Conservation (phyloP, 441 rosid genomes). For the Pelargonium citronellum region DNA sequence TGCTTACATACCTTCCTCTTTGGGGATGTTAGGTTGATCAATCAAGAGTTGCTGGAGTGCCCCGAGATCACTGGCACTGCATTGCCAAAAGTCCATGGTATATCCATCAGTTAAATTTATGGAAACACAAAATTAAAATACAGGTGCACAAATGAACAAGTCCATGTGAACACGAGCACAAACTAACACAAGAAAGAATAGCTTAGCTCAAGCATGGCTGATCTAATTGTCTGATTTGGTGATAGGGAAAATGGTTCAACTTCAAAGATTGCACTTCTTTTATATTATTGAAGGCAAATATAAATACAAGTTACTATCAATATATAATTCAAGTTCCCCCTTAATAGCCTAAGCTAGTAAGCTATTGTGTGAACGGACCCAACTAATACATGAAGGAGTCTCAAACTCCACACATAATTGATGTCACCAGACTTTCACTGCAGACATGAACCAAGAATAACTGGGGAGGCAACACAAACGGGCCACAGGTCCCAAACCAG, state of each 20-base stretch:
- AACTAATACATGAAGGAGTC: neutral
- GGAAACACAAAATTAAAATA: no score
- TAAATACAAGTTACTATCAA: neutral
- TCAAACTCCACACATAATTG: neutral
- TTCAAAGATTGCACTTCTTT: neutral
- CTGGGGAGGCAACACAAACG: neutral
- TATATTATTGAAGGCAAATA: neutral
- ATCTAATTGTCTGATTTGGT: neutral
- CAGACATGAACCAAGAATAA: neutral
- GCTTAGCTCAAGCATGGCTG: neutral
- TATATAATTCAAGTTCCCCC: neutral
- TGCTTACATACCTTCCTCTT: constrained; percentile 51
- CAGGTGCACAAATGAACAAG: neutral
- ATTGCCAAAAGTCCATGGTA: constrained; percentile 16
- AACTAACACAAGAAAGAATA: neutral
- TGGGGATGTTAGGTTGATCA: constrained; percentile 71
- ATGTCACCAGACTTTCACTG: neutral
- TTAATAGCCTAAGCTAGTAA: no score
- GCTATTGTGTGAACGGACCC: no score
- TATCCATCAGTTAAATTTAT: neutral
- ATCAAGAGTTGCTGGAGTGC: constrained; percentile 60
- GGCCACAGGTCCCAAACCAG: neutral
- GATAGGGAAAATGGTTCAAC: neutral
- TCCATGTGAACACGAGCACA: constrained; percentile 1
- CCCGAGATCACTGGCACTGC: constrained; percentile 53